Evolutionary conservation across 495 filamentous ascomycete species (phyloP), one percentile per base, ranked within the genome.

Genomic region (Chlorociboria aeruginascens): DNA sequence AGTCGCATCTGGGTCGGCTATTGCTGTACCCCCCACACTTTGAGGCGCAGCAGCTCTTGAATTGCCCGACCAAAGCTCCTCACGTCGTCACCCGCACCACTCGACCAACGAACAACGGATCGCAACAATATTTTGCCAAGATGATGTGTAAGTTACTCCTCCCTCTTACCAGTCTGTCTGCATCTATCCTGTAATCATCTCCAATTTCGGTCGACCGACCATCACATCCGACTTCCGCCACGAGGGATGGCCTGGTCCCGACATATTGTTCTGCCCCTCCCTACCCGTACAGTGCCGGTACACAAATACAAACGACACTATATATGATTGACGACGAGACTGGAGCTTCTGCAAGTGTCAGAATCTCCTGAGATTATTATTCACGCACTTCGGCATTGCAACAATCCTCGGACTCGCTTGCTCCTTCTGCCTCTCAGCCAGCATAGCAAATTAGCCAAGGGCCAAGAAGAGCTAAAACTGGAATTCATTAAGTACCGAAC

Each of bases 101-200:
- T 25, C 30, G 20, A 40, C 33, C 32, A 43, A 29, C 32, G 4
- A 33, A 40, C 13, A 16, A 13, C 42, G 20, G 4, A 4, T 1
- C 1, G 20, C 20, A 25, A 25, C 4, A 25, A 25, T 25, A 25
- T 25, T 25, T 1, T 35, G 51, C 48, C 51, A 58, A 46, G 34
- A 58, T 58, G 55, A 48, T 54, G 17, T 45, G 55, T 58, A 52
- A 54, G 53, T 59, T 14, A 20, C 32, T n/a, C 40, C 43, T 33
- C 32, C 41, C 14, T 46, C 41, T 54, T 45, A 29, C 14, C 37
- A 28, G 36, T 25, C 25, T 43, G 16, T 51, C 32, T 37, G 11
- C 17, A 25, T 33, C 13, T 7, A 20, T 39, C n/a, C 8, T n/a
- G 14, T 11, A 14, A 40, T 9, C n/a, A 40, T 13, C 17, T 13